Base-by-base conservation (phyloP, 495 filamentous ascomycete species). In the Lophiotrema nucula region DNA sequence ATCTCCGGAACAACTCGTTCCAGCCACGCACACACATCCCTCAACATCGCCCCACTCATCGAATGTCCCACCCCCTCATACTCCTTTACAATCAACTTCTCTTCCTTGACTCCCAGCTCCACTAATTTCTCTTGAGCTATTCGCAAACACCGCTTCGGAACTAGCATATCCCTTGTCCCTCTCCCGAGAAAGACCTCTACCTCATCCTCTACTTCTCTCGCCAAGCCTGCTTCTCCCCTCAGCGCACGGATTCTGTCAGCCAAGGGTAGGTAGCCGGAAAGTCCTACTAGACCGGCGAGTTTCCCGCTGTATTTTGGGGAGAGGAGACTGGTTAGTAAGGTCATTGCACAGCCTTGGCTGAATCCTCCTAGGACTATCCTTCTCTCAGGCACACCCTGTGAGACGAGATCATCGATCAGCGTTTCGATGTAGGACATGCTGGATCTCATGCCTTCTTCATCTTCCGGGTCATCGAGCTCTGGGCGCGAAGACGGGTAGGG, bases 331-430 rank as follows among this genome's bases (percentile, higher is more conserved):
- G 66, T 62, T 10, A 77, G 51, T 23, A 76, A 45, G 5, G 64
- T 58, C 47, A 78, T 56, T 0, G 75, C 73, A 54, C 69, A 71
- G 25, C 75, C 75, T 47, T 76, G 74, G 26, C 68, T 71, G 58
- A 78, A 78, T 1, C 74, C 75, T 5, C 73, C 74, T 6, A 78
- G 50, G 2, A 77, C 61, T 18, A 78, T 73, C 11, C 74, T 56
- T 2, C 70, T 60, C 11, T 62, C 46, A 23, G 66, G 61, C 0
- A 78, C 66, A 18, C 75, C 73, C 23, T 64, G 67, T 31, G 55
- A 35, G 0, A 73, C 56, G 25, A 73, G 67, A 1, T 69, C 62
- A 11, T 76, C 72, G 39, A 78, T 67, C 19, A 78, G 53, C 0
- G 53, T 54, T 37, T 69, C 70, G 6, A 77, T 52, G 47, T 78